phyloP scores from a whole-genome alignment of 73 alveolate species.

The Halteria grandinella region DNA sequence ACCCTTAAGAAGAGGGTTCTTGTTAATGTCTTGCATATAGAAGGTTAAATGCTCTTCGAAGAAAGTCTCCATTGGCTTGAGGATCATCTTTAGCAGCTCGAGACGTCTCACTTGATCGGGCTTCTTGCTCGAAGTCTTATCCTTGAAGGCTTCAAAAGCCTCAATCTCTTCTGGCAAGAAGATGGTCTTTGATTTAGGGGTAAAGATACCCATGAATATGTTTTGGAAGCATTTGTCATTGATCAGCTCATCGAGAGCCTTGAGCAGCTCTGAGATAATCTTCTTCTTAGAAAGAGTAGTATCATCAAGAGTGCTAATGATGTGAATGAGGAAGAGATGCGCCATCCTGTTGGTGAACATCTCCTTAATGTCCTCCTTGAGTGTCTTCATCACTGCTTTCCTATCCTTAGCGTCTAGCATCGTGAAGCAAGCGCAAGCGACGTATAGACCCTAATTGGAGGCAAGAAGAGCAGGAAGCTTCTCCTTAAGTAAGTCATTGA shows the following conservation, averaged over 20 bases:
- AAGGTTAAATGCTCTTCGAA: slow-evolving; percentile 41
- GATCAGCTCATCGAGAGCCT: slow-evolving; percentile 71
- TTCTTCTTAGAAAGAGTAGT: slow-evolving; percentile 80
- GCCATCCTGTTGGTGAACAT: slow-evolving; percentile 76
- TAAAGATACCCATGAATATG: slow-evolving; percentile 63
- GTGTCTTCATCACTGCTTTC: slow-evolving; percentile 78
- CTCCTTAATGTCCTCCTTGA: slow-evolving; percentile 75
- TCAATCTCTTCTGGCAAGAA: slow-evolving; percentile 47
- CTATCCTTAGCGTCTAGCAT: slow-evolving; percentile 83
- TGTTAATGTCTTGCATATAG: slow-evolving; percentile 29
- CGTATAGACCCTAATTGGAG: slow-evolving; percentile 81
- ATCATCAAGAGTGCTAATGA: slow-evolving; percentile 83
- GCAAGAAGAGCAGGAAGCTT: slow-evolving; percentile 76
- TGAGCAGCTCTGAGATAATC: slow-evolving; percentile 74
- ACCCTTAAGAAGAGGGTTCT: slow-evolving; percentile 7
- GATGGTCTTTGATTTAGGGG: slow-evolving; percentile 10
- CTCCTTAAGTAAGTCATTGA: slow-evolving; percentile 76
- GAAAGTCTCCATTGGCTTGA: slow-evolving; percentile 23
- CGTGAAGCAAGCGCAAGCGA: slow-evolving; percentile 82
- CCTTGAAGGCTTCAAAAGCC: slow-evolving; percentile 38
- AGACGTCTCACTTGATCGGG: slow-evolving; percentile 46
- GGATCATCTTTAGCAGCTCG: slow-evolving; percentile 30
- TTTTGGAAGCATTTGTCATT: slow-evolving; percentile 75
- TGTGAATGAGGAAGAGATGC: slow-evolving; percentile 72
- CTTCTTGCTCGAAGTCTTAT: slow-evolving; percentile 57